phyloP scores from a whole-genome alignment of 345 rosid genomes.

The Isatis tinctoria region DNA sequence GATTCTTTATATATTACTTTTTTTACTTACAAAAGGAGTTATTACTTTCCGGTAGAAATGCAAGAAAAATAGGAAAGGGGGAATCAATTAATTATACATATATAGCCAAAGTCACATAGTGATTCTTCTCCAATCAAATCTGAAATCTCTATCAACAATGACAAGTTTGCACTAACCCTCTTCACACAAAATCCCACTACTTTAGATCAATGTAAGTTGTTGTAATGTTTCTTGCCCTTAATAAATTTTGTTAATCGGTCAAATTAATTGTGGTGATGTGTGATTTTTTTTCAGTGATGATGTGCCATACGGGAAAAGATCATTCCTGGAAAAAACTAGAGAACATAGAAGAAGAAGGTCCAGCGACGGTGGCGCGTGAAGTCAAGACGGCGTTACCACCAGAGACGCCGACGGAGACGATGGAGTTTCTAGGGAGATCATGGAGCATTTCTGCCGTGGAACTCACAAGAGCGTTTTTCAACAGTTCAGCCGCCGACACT shows the following conservation, averaged over 20 bases:
- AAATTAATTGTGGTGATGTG: background rate
- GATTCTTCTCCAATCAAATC: slow-evolving; percentile 29
- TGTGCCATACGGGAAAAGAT: slow-evolving; percentile 27
- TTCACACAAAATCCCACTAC: slow-evolving; percentile 22
- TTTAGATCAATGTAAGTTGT: slow-evolving; percentile 26
- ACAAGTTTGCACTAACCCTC: slow-evolving; percentile 32
- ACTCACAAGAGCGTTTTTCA: slow-evolving; percentile 72
- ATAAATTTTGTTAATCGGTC: background rate
- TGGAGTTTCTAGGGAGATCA: slow-evolving; percentile 96
- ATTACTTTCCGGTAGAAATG: slow-evolving; percentile 17
- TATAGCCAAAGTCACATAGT: slow-evolving; percentile 32
- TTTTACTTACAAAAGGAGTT: background rate
- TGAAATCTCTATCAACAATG: slow-evolving; percentile 30
- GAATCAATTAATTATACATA: slow-evolving; percentile 7
- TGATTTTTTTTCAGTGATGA: slow-evolving; percentile 3
- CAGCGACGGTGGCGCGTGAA: slow-evolving; percentile 35
- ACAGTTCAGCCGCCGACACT: slow-evolving; percentile 26
- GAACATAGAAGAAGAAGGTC: slow-evolving; percentile 69
- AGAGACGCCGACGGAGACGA: slow-evolving; percentile 85
- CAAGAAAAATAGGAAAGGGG: background rate
- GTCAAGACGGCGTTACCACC: slow-evolving; percentile 43
- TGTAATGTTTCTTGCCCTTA: background rate
- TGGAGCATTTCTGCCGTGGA: slow-evolving; percentile 93
- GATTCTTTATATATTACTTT: background rate
- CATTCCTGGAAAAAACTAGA: slow-evolving; percentile 48